Base-by-base conservation (phyloP, 1,284 basidiomycete species). In the Ustilago bromivora region DNA sequence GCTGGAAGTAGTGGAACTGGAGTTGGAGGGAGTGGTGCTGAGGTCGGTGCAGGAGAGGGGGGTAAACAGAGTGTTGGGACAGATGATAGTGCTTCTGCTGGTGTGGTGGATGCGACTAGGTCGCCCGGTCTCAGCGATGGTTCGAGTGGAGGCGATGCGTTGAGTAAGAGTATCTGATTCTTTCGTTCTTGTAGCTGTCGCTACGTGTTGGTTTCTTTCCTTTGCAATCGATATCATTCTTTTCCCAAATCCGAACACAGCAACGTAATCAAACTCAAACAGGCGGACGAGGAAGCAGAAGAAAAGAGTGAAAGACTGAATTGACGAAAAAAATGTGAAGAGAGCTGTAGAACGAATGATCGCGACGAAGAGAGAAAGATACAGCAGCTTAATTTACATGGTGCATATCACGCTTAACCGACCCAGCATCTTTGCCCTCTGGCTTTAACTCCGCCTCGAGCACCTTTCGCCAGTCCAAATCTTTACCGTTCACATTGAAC, bases 391-490 rank as follows among this genome's bases (percentile, higher is more conserved):
- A 28, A 40, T 40, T 40, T 3, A 17, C 38, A 40, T 40, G 11
- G 38, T 40, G 35, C 52, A 19, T 13, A 0, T n/a, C 5, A 60
- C 47, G 2, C 23, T 51, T 35, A 11, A 51, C 47, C 3, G 46
- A 13, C 6, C 36, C 47, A 15, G 58, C 58, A n/a, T 61, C 49
- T n/a, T 51, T 51, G 10, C 49, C 23, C 19, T 0, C 4, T 2
- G 58, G 41, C 34, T 38, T 19, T 35, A 13, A 55, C 3, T 55
- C 38, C 2, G 62, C 56, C 34, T 47, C 8, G 6, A 52, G 0
- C 0, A 72, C 64, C 40, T 46, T 56, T 4, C 57, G 12, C 71
- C 71, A 74, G 15, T 69, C 66, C 8, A 74, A 9, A 1, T 62
- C 57, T 19, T 62, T 53, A 19, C 36, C 63, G 40, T 70, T 59